These are phyloP conservation scores for Trichosporon inkin DNA, from an alignment of 1,284 basidiomycete species.

Conservation along the genomic window DNA sequence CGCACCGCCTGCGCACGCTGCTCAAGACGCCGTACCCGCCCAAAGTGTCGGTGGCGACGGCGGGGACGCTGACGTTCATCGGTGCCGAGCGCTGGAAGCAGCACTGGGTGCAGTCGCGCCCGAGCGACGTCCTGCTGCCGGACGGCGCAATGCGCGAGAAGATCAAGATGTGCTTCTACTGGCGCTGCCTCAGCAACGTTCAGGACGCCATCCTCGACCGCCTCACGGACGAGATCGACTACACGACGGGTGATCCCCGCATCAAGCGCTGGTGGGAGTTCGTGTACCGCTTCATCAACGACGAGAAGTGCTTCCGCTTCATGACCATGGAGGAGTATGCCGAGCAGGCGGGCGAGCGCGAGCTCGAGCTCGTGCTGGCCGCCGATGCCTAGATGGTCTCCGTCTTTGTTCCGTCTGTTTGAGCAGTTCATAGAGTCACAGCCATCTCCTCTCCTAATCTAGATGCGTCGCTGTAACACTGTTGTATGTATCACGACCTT, in stretches of 20 bases:
- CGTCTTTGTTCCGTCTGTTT: too few relatives aligned
- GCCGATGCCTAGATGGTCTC: neutral
- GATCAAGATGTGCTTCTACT: conserved; percentile 6
- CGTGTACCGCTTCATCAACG: conserved; percentile 6
- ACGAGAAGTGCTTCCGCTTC: conserved; percentile 4
- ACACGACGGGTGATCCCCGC: neutral
- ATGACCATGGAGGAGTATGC: neutral
- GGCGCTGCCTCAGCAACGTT: conserved; percentile 5
- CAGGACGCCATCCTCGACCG: neutral
- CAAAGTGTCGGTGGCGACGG: neutral
- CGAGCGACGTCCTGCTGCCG: neutral
- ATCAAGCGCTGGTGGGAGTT: conserved; percentile 7
- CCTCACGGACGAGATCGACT: conserved; percentile 4
- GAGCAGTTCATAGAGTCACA: too few relatives aligned
- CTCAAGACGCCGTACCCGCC: conserved; percentile 1
- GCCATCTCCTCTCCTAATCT: too few relatives aligned
- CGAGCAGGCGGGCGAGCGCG: neutral
- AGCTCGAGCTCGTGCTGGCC: conserved; percentile 1
- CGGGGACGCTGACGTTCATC: neutral
- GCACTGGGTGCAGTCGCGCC: neutral
- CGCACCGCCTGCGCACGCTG: neutral
- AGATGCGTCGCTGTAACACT: too few relatives aligned
- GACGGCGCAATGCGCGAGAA: neutral
- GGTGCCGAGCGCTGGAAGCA: neutral
- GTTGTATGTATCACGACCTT: too few relatives aligned